Conservation (phyloP, 495 filamentous ascomycete genomes). For the Talaromyces thailandensis region DNA sequence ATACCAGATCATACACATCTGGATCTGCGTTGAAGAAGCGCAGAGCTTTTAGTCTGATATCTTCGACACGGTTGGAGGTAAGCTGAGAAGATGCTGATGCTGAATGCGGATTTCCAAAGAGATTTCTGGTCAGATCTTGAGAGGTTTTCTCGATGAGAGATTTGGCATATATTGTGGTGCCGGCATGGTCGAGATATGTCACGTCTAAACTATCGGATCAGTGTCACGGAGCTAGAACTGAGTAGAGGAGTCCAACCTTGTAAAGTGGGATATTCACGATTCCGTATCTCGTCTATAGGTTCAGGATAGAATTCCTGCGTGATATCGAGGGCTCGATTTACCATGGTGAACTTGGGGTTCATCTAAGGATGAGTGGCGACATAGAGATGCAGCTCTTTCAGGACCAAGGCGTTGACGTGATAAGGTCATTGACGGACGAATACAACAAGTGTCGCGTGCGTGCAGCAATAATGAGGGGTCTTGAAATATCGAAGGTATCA, state of each 20-base stretch:
- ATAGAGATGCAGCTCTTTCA: not conserved
- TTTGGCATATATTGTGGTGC: constrained; percentile 72
- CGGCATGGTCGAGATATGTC: constrained; percentile 89
- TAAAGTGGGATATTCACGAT: constrained; percentile 76
- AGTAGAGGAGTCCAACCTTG: constrained; percentile 44
- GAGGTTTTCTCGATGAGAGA: constrained; percentile 74
- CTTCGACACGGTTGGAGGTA: constrained; percentile 65
- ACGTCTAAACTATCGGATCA: constrained; percentile 38
- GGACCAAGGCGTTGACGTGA: not conserved
- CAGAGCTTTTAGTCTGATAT: constrained; percentile 62
- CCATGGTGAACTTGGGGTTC: constrained; percentile 9
- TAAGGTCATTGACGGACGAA: not conserved
- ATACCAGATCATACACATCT: constrained; percentile 76
- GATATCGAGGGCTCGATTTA: constrained; percentile 10
- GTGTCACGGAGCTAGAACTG: not conserved
- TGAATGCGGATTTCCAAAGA: constrained; percentile 91
- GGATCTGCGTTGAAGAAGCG: constrained; percentile 80
- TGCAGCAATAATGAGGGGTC: not conserved
- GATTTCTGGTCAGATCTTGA: constrained; percentile 61
- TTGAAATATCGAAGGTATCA: not conserved
- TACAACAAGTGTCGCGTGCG: not conserved
- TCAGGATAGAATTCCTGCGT: constrained; percentile 45
- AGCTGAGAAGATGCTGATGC: constrained; percentile 71
- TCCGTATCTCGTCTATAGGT: constrained; percentile 58
- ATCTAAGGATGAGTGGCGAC: not conserved